phyloP scores from a whole-genome alignment of 192 early-diverging fungal species.

The Oehlia diaphana region DNA sequence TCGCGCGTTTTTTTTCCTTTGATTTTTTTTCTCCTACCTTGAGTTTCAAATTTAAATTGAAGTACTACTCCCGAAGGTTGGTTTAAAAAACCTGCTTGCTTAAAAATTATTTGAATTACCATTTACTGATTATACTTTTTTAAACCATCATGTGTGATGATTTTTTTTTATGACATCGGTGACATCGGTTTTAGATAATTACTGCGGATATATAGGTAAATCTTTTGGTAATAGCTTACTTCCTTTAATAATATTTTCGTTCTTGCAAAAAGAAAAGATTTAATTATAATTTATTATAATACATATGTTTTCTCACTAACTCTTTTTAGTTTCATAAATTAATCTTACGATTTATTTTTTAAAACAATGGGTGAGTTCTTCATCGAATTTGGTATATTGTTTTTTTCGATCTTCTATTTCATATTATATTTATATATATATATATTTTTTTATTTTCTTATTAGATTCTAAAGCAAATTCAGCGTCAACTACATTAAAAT shows the following conservation, averaged over 20 bases:
- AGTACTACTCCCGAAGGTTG: neutral
- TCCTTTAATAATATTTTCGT: too few species aligned
- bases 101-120: too few species aligned
- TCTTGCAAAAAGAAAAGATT: too few species aligned
- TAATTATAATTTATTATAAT: too few species aligned
- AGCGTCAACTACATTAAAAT: neutral
- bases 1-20: neutral
- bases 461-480: neutral
- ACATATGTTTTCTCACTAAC: neutral
- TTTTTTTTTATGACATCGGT: too few species aligned
- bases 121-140: too few species aligned
- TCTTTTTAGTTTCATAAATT: neutral
- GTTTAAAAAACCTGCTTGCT: neutral
- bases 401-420: neutral
- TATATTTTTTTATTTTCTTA: neutral
- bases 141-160: too few species aligned
- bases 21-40: neutral
- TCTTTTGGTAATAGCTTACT: too few species aligned
- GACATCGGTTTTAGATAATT: too few species aligned
- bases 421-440: too few species aligned
- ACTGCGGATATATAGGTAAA: too few species aligned
- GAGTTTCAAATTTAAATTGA: neutral
- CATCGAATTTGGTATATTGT: neutral
- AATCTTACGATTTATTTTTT: neutral
- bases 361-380: neutral